Conservation (phyloP, 768 basidiomycete genomes). For the Leccinum fibrillosum region DNA sequence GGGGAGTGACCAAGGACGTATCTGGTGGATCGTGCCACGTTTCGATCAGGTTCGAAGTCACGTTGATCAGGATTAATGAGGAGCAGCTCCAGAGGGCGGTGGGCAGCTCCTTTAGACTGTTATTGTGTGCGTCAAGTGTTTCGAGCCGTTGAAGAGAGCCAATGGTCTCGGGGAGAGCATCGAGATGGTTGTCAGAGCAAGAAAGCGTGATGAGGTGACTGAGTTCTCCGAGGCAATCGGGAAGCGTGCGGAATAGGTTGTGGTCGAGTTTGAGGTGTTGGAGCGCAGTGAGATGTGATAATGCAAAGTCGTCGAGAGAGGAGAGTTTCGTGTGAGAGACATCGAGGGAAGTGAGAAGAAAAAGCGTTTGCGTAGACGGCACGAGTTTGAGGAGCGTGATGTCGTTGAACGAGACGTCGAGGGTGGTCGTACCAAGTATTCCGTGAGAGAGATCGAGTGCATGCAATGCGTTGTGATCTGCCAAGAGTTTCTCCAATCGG, state of each 20-base stretch:
- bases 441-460: constrained; percentile 78
- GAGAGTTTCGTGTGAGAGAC: constrained; percentile 88
- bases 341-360: constrained; percentile 72
- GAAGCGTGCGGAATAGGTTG: constrained; percentile 82
- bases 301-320: constrained; percentile 68
- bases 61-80: constrained; percentile 69
- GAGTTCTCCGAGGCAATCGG: constrained; percentile 79
- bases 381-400: constrained; percentile 73
- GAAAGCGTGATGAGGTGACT: constrained; percentile 67
- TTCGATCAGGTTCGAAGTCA: constrained; percentile 82
- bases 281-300: constrained; percentile 72
- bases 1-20: constrained; percentile 25
- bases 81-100: constrained; percentile 80
- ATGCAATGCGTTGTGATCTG: constrained; percentile 82
- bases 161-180: constrained; percentile 69
- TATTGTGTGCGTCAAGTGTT: constrained; percentile 85
- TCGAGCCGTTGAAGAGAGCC: constrained; percentile 74
- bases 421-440: constrained; percentile 48
- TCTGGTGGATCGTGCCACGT: constrained; percentile 66
- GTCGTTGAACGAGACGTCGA: constrained; percentile 86
- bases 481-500: constrained; percentile 59
- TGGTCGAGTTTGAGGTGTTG: constrained; percentile 73
- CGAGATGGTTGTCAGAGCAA: constrained; percentile 89
- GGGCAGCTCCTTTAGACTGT: constrained; percentile 78
- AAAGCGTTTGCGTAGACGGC: constrained; percentile 44